A percentile compares a stretch with the other conserved stretches of the same genome.
These are phyloP conservation scores for Hypseocharis bilobata DNA, from an alignment of 441 rosid species.

Conservation along the genomic window DNA sequence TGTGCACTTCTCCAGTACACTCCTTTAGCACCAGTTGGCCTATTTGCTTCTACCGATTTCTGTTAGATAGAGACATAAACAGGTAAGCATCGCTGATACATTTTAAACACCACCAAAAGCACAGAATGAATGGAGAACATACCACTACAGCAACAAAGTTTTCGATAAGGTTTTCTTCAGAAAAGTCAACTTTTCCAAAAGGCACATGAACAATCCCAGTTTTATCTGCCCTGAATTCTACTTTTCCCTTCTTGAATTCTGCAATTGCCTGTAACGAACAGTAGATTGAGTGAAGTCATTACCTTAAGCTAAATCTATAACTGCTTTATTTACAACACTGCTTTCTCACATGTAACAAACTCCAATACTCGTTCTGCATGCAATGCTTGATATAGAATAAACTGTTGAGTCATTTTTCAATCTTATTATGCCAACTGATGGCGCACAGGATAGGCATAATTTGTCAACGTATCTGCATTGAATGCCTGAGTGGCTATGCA, in stretches of 20 bases:
- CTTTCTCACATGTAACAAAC: not conserved
- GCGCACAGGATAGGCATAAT: not conserved
- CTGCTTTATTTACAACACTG: too few relatives aligned
- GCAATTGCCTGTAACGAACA: constrained; percentile 63
- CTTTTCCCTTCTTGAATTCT: constrained; percentile 91
- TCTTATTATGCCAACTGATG: not conserved
- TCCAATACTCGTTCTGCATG: not conserved
- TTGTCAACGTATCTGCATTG: not conserved
- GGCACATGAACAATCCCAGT: constrained; percentile 95
- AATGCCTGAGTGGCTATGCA: too few relatives aligned
- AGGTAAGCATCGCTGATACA: not conserved
- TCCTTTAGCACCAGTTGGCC: constrained; percentile 91
- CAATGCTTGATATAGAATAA: not conserved
- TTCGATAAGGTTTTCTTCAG: constrained; percentile 68
- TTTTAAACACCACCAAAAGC: not conserved
- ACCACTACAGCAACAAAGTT: constrained; percentile 80
- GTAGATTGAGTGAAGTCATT: not conserved
- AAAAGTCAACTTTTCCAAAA: constrained; percentile 66
- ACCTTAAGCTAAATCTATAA: not conserved
- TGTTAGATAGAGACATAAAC: constrained; percentile 24
- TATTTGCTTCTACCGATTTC: constrained; percentile 91
- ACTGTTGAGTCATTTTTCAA: not conserved
- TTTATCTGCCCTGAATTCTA: constrained; percentile 89
- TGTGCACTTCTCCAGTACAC: constrained; percentile 91
- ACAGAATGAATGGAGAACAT: constrained; percentile 23